Evolutionary conservation across 2,329 filamentous ascomycete species (phyloP).

Genomic region (Raffaelea arxii): DNA sequence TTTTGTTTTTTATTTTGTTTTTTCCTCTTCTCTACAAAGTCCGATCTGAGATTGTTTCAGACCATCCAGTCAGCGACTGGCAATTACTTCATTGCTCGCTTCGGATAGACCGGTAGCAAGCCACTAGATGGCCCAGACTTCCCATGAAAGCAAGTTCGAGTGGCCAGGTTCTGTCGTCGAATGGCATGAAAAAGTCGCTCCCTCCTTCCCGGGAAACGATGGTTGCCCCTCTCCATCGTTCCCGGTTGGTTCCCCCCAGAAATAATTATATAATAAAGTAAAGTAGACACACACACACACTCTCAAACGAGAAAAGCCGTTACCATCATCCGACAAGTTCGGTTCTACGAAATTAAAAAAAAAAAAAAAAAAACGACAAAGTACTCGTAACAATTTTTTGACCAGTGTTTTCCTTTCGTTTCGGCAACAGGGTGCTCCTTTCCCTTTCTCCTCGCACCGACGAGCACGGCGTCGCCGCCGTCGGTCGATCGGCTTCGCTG

Average conservation of each 20-base stretch:
- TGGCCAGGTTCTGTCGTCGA: no score
- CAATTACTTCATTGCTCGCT: background rate
- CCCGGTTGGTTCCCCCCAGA: no score
- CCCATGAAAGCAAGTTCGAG: no score
- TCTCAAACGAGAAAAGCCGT: no score
- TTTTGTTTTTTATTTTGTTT: conserved; percentile 1
- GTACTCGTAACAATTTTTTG: no score
- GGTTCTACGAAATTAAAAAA: background rate
- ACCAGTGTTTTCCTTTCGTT: no score
- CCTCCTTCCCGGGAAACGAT: background rate
- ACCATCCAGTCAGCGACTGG: conserved; percentile 3
- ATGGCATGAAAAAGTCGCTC: no score
- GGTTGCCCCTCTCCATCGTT: background rate
- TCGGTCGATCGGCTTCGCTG: conserved; percentile 13
- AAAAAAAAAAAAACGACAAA: background rate
- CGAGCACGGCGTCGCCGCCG: background rate
- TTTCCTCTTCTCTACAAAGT: background rate
- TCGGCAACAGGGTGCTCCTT: no score
- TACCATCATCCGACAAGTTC: no score
- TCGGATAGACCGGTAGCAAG: background rate
- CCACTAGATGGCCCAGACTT: no score
- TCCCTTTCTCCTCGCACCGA: background rate
- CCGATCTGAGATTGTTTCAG: background rate
- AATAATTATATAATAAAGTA: no score
- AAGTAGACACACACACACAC: no score